phyloP scores from a whole-genome alignment of 768 basidiomycete species.

The Saitozyma sp. region DNA sequence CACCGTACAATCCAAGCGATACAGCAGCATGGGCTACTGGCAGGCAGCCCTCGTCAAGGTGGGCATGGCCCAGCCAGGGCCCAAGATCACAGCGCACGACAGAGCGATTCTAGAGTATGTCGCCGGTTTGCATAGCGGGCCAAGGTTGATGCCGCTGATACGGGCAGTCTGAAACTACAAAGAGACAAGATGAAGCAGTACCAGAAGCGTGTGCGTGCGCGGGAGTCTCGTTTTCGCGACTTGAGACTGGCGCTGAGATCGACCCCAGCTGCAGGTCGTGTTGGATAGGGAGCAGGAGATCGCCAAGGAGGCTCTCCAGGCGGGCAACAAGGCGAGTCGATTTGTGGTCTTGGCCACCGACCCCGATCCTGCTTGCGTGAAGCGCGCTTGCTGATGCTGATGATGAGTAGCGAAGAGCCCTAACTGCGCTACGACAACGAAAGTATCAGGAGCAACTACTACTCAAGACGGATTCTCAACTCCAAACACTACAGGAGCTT shows the following conservation, averaged over 20 bases:
- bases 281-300: slow-evolving; percentile 86
- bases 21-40: slow-evolving; percentile 35
- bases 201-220: slow-evolving; percentile 74
- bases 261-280: slow-evolving; percentile 72
- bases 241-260: slow-evolving; percentile 6
- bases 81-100: slow-evolving; percentile 90
- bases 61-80: slow-evolving; percentile 54
- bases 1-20: background rate
- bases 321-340: slow-evolving; percentile 70
- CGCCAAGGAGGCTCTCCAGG: slow-evolving; percentile 75
- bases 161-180: slow-evolving; percentile 72
- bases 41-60: slow-evolving; percentile 39
- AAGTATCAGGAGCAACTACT: slow-evolving; percentile 93
- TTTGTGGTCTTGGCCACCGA: background rate
- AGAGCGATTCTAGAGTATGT: slow-evolving; percentile 92
- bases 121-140: background rate
- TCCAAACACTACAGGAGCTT: slow-evolving; percentile 83
- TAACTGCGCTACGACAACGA: slow-evolving; percentile 80
- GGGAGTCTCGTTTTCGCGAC: background rate
- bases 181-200: slow-evolving; percentile 94
- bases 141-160: slow-evolving; percentile 14
- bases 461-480: slow-evolving; percentile 81
- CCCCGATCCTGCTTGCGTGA: background rate
- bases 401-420: slow-evolving; percentile 60
- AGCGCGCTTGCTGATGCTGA: slow-evolving; percentile 6